A percentile compares a stretch with the other conserved stretches of the same genome.
phyloP scores from a whole-genome alignment of 2,329 filamentous ascomycete species.

The Lasiodiplodia theobromae region DNA sequence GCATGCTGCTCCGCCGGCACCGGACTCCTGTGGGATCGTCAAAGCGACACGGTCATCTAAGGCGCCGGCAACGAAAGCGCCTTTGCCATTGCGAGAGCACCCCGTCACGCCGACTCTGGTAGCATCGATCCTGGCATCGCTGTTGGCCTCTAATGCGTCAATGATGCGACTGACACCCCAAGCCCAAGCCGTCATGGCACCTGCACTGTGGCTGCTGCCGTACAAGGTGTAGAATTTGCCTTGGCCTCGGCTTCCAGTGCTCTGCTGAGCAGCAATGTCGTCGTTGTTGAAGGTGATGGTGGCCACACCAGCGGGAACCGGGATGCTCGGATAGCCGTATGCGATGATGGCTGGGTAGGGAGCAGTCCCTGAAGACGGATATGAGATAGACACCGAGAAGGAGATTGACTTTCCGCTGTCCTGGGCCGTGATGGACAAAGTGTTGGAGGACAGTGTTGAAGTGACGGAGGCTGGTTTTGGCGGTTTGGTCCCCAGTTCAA shows the following conservation, averaged over 20 bases:
- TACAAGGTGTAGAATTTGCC: slow-evolving; percentile 68
- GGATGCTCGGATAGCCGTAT: slow-evolving; percentile 62
- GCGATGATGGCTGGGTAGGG: slow-evolving; percentile 66
- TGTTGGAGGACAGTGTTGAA: slow-evolving; percentile 41
- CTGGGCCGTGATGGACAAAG: slow-evolving; percentile 45
- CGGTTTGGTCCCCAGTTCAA: slow-evolving; percentile 49
- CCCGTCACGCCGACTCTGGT: slow-evolving; percentile 62
- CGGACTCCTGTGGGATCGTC: slow-evolving; percentile 68
- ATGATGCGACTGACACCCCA: slow-evolving; percentile 69
- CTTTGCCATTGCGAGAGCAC: slow-evolving; percentile 71
- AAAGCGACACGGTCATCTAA: slow-evolving; percentile 66
- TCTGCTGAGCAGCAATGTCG: slow-evolving; percentile 60
- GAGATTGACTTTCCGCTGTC: slow-evolving; percentile 46
- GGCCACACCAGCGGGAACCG: slow-evolving; percentile 62
- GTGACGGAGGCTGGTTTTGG: slow-evolving; percentile 44
- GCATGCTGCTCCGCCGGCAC: slow-evolving; percentile 67
- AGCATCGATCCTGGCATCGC: slow-evolving; percentile 54
- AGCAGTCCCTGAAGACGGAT: slow-evolving; percentile 51
- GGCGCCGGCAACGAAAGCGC: slow-evolving; percentile 67
- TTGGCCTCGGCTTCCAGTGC: slow-evolving; percentile 57
- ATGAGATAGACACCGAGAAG: slow-evolving; percentile 47
- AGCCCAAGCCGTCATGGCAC: slow-evolving; percentile 68
- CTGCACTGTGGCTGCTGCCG: slow-evolving; percentile 62
- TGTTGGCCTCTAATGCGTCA: slow-evolving; percentile 62
- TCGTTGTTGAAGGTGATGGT: slow-evolving; percentile 68